Conservation (phyloP, 306 rosid genomes). For the Vicia villosa region DNA sequence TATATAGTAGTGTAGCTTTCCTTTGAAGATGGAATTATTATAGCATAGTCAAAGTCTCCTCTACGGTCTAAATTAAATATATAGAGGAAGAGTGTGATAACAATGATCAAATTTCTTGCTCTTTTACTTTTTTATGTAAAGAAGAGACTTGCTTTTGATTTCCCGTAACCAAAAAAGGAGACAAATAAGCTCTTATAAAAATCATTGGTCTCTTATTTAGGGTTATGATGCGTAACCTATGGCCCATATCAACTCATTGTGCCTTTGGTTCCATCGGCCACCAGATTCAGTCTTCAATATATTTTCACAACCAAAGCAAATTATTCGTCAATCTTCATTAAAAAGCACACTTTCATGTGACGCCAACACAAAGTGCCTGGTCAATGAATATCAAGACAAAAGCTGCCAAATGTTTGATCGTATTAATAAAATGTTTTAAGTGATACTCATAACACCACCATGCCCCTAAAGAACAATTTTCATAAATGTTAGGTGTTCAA, state of each 20-base stretch:
- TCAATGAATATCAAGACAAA: constrained; percentile 31
- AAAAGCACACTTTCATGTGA: constrained; percentile 37
- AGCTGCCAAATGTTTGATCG: constrained; percentile 17
- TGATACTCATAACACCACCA: not conserved
- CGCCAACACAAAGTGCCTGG: constrained; percentile 31
- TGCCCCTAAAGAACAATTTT: not conserved
- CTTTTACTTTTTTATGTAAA: not conserved
- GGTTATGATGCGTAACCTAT: constrained; percentile 27
- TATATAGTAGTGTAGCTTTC: not conserved
- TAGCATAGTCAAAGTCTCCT: not conserved
- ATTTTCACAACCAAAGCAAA: constrained; percentile 28
- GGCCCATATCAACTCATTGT: constrained; percentile 44
- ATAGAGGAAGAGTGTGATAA: constrained; percentile 26
- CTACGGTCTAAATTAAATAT: not conserved
- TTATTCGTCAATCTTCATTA: constrained; percentile 38
- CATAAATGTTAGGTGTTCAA: too few species aligned
- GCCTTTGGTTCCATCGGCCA: constrained; percentile 33
- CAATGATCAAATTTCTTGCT: constrained; percentile 30
- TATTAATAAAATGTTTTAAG: not conserved
- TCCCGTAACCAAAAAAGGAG: constrained; percentile 21
- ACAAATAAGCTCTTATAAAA: constrained; percentile 34
- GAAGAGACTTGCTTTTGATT: constrained; percentile 27
- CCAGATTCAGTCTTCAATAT: constrained; percentile 34
- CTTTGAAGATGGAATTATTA: not conserved
- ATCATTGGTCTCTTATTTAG: constrained; percentile 37